Percentiles rank a stretch among this genome's conserved stretches.
phyloP scores from a whole-genome alignment of 1,139 yeast species.

The Hyphopichia burtonii region DNA sequence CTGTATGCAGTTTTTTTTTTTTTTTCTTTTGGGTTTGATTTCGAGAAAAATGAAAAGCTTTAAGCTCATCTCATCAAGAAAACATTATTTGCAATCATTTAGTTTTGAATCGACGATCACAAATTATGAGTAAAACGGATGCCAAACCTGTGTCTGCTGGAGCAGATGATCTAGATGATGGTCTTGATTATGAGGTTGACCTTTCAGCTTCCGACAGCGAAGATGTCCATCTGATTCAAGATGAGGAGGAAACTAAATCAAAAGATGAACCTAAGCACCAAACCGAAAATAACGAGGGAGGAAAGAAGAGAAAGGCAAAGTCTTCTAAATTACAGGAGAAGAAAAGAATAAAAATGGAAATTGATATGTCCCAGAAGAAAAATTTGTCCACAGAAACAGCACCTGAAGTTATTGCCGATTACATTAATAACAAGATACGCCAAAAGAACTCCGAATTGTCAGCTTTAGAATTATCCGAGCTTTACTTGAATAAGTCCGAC shows the following conservation, averaged over 20 bases:
- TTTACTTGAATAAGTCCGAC: conserved; percentile 47
- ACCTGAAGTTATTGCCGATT: conserved; percentile 60
- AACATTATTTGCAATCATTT: neutral
- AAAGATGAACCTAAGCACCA: conserved; percentile 7
- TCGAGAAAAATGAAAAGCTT: neutral
- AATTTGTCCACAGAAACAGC: conserved; percentile 46
- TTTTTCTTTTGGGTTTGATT: neutral
- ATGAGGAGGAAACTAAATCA: conserved; percentile 3
- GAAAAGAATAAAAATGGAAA: conserved; percentile 60
- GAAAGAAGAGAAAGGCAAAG: conserved; percentile 30
- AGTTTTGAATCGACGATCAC: neutral
- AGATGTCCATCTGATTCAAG: conserved; percentile 11
- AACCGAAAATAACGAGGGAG: conserved; percentile 9
- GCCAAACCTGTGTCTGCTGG: conserved; percentile 4
- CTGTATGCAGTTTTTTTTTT: neutral
- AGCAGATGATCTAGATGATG: conserved; percentile 67
- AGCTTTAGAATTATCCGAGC: conserved; percentile 60
- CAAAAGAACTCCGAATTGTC: conserved; percentile 56
- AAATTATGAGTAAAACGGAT: neutral
- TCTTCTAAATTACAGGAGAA: conserved; percentile 44
- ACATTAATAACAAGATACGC: conserved; percentile 51
- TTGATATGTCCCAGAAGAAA: conserved; percentile 51
- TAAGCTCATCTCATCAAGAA: neutral
- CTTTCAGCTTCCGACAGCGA: conserved; percentile 17
- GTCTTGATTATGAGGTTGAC: conserved; percentile 55